A percentile compares a stretch with the other conserved stretches of the same genome.
These are phyloP conservation scores for Penicillium canescens DNA, from an alignment of 495 filamentous ascomycete species.

Conservation along the genomic window DNA sequence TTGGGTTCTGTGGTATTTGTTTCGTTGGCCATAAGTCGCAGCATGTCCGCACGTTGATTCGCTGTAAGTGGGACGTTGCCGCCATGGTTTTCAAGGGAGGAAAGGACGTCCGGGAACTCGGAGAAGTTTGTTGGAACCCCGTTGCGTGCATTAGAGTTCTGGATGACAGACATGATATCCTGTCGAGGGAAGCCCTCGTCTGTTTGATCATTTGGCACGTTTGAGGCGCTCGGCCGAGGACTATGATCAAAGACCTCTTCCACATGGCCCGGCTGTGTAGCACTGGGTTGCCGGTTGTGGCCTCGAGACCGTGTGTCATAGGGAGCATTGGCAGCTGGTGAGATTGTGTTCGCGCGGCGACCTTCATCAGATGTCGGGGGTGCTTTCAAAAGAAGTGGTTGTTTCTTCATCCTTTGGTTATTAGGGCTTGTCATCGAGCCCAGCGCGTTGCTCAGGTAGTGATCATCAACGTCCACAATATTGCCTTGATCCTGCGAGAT, in stretches of 20 bases:
- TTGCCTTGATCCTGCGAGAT: conserved; percentile 67
- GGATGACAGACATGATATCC: conserved; percentile 86
- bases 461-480: conserved; percentile 75
- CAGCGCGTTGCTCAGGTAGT: conserved; percentile 40
- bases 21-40: conserved; percentile 72
- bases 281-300: conserved; percentile 37
- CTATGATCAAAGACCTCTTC: conserved; percentile 48
- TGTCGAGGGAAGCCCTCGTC: conserved; percentile 50
- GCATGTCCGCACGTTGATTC: conserved; percentile 77
- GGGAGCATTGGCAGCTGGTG: conserved; percentile 33
- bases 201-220: conserved; percentile 14
- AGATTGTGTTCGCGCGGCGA: conserved; percentile 40
- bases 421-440: conserved; percentile 39
- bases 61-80: conserved; percentile 69
- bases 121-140: conserved; percentile 47
- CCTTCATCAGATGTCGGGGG: conserved; percentile 38
- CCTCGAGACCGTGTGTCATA: conserved; percentile 35
- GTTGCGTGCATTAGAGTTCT: conserved; percentile 70
- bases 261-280: conserved; percentile 37
- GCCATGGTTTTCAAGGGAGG: conserved; percentile 62
- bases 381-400: conserved; percentile 52
- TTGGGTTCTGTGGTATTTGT: conserved; percentile 31
- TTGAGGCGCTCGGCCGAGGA: conserved; percentile 28
- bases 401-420: conserved; percentile 48
- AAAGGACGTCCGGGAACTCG: conserved; percentile 76